Base-by-base conservation (phyloP, 768 basidiomycete genomes). In the Coprinopsis cinerea region DNA sequence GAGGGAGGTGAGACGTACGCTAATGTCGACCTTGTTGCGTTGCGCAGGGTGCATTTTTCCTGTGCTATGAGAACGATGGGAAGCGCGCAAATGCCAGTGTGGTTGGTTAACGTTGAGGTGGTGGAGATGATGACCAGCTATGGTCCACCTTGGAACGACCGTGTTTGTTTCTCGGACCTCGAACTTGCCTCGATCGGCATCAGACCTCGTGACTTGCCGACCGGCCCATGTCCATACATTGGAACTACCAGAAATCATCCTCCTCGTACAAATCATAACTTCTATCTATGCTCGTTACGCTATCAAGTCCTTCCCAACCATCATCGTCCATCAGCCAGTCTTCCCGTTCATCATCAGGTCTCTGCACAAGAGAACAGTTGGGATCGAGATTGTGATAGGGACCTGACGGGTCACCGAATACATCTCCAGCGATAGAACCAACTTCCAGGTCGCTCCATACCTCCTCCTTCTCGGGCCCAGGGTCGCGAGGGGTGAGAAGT, bases 11-110 rank as follows among this genome's bases (percentile, higher is more conserved):
- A 50, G 51, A 69, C 88, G 63, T 62, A 94, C 93, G 70, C 85
- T 91, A 69, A 95, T 78, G 74, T 96, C 94, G 70, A 95, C 76
- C 78, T 96, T 95, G 72, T 94, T 92, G 67, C 85, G 85, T 69
- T 77, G 79, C 52, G 76, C 74, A 43, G 90, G 87, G 47, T 82
- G 78, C 87, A 92, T 91, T 49, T 40, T 54, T 51, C 57, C 58
- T 57, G 51, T 57, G 55, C 52, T 51, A 55, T 56, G 48, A 57
- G 51, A 57, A 61, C 61, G 61, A 58, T 60, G 4, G 55, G 61
- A 60, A 56, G 55, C 58, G 53, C 53, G 58, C 55, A 56, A 51
- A 51, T 34, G 49, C 44, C 41, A 48, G 58, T 45, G 52, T 51
- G 50, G 45, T 54, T 20, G 55, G 54, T 48, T 55, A 57, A 55